Conservation (phyloP, 1,284 basidiomycete genomes). For the Retiboletus flavoniger region DNA sequence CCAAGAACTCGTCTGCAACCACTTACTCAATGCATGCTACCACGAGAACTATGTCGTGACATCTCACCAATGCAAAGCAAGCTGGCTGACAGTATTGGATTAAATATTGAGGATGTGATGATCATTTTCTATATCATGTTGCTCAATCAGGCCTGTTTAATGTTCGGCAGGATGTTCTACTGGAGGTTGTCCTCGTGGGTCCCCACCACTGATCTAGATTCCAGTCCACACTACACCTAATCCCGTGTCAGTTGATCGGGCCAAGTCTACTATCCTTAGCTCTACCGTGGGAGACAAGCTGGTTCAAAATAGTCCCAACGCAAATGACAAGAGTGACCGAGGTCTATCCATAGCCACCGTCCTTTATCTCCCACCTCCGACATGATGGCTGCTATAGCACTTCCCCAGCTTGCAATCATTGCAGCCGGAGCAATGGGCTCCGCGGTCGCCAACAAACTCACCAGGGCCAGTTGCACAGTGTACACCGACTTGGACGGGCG, state of each 20-base stretch:
- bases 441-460: slow-evolving; percentile 44
- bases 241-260: not conserved
- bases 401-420: slow-evolving; percentile 27
- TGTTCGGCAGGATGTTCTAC: slow-evolving; percentile 7
- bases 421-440: slow-evolving; percentile 43
- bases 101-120: slow-evolving; percentile 6
- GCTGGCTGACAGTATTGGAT: not conserved
- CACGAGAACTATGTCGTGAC: not conserved
- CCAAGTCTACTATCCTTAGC: not conserved
- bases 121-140: slow-evolving; percentile 1
- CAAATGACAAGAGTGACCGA: slow-evolving; percentile 11
- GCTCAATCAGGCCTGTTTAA: slow-evolving; percentile 7
- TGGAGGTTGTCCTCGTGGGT: slow-evolving; percentile 15
- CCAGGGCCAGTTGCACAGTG: slow-evolving; percentile 45
- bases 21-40: not conserved
- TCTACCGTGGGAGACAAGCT: not conserved
- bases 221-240: slow-evolving; percentile 13
- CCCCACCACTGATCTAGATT: slow-evolving; percentile 21
- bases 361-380: slow-evolving; percentile 9
- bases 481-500: slow-evolving; percentile 52
- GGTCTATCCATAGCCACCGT: slow-evolving; percentile 14
- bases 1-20: not conserved
- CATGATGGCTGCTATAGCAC: slow-evolving; percentile 14
- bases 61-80: not conserved
- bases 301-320: not conserved